Evolutionary conservation across 2,329 filamentous ascomycete species (phyloP), one percentile per base, ranked within the genome.

Genomic region (Aspergillus melleus): DNA sequence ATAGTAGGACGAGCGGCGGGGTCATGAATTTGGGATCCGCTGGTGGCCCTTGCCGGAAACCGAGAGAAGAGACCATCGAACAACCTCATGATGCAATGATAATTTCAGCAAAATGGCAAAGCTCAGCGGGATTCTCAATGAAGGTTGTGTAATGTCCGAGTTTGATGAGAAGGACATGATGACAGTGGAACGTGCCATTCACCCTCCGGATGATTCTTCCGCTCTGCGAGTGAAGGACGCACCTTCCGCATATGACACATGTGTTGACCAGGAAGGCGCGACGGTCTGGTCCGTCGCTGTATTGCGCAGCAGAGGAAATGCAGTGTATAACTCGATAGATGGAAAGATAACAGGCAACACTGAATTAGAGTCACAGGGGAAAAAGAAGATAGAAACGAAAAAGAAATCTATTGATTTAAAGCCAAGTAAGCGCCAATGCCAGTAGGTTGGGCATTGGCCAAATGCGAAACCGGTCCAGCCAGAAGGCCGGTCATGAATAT

Each of bases 341-440:
- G 39, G n/a, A n/a, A 42, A 42, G 54, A 20, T 19, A 59, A 52
- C 24, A 49, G 11, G 20, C n/a, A 9, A 47, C 6, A 20, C n/a
- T 16, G 6, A 55, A 52, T 56, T 14, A 62, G 29, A 54, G 52
- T 24, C 29, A 52, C 24, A 54, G 5, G 14, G 16, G 14, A n/a
- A 42, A 8, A n/a, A 44, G 55, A 44, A 57, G 32, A 39, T 14
- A 52, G 46, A 19, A 51, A 54, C 30, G 52, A 54, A 61, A 59
- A 61, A 62, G 60, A 64, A 64, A 68, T 72, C 71, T 71, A 70
- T 70, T 69, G 62, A 54, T 65, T 65, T 64, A 63, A 64, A 64
- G 58, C 64, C 64, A 64, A 64, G 44, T 20, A 20, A 47, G 63
- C 64, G 63, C 64, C 68, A 61, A 64, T 61, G 62, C 62, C 63